Evolutionary conservation across 1,284 basidiomycete genomes (phyloP), one percentile per base, ranked within the genome.

Genomic region (Earliella scabrosa): DNA sequence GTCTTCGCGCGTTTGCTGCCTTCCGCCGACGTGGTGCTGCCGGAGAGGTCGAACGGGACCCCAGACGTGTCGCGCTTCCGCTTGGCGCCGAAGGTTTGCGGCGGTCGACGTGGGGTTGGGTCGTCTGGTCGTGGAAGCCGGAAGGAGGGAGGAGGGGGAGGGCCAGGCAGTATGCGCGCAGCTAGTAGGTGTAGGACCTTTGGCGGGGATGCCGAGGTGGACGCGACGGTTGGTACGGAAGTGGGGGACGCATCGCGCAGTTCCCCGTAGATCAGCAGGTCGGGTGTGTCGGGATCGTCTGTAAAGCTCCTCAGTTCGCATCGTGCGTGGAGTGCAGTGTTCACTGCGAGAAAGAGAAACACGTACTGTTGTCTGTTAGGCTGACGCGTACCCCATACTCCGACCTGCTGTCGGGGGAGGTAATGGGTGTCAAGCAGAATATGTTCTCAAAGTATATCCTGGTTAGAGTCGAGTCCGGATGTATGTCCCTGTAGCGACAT

Each of bases 81-180:
- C 63, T 63, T 65, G 26, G 39, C 56, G 18, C 53, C 56, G 38
- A 67, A 75, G 68, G 52, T 67, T 16, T 64, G 58, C 3, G 86
- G 85, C 0, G 87, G 86, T 38, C 79, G 77, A 18, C 90, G 86
- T 8, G 88, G 89, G 2, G 84, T 89, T 0, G 87, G 89, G 58
- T 92, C 90, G 60, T 92, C 89, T 0, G 90, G 89, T 27, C 90
- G 78, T 2, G 89, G 88, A 1, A 77, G 67, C 18, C 83, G 79
- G 27, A 50, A 59, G 50, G 59, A 70, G 18, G 59, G 73, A 31
- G 64, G 38, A 1, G 70, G 68, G 14, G 77, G 76, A 9, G 75
- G 76, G 0, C 71, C 74, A 23, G 78, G 72, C 8, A 78, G 74
- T 54, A 90, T 77, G 21, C 86, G 82, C 0, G 84, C 86, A 6